Base-by-base conservation (phyloP, 129 eudicot genomes). In the Lactuca sativa region DNA sequence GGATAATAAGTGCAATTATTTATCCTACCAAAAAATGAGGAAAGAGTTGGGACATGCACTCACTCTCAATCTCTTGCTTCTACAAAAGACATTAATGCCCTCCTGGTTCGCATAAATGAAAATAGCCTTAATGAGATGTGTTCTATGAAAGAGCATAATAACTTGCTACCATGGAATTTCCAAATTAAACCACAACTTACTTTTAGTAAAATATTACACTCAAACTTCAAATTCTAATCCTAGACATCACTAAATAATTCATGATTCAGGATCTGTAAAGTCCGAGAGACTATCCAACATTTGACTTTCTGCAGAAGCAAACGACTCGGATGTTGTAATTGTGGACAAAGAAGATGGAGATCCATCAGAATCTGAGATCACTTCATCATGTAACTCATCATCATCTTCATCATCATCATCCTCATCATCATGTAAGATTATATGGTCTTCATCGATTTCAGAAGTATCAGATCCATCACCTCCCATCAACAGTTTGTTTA, bases 301-400 rank as follows among this genome's bases (percentile, higher is more conserved):
- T 13, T 83, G 95, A 72, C 84, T 86, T 81, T 80, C 86, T 8
- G 99, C 99, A 57, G 99, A 93, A 72, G 96, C 97, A 77, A 93
- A 93, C 7, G 98, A 89, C 70, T 93, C 95, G 0, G 85, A 77
- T 57, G 79, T 69, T 13, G 86, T 95, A n/a, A 82, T 80, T 1
- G 90, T 62, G 10, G 97, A 93, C 8, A 90, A 84, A 57, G 95
- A 87, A 33, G 98, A 92, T 11, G 91, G 95, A 11, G 96, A 84
- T 38, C 66, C 92, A n/a, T 89, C 95, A 6, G 97, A 85, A 65
- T 87, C 97, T 11, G 95, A 85, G 54, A 79, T 60, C 69, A 74
- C 78, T 38, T 83, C 99, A 62, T 77, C 81, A 55, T 69, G 81
- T 62, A 69, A 17, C 16, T 12, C 52, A 47, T 34, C 77, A 21